A percentile compares a stretch with the other conserved stretches of the same genome.
These are phyloP conservation scores for Penicillium sp. DNA, from an alignment of 2,329 filamentous ascomycete species.

Conservation along the genomic window DNA sequence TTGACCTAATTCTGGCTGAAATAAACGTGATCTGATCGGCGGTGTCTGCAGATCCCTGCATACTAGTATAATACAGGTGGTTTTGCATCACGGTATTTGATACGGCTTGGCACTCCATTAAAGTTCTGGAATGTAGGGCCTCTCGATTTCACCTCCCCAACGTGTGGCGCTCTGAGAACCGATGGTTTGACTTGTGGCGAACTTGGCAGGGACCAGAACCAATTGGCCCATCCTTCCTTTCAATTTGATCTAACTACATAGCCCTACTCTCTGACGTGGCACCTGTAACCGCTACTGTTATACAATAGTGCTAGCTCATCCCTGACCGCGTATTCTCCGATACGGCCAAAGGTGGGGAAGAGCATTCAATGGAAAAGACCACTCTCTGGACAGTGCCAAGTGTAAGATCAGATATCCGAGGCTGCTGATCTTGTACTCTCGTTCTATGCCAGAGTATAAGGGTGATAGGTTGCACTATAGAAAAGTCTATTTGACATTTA, in stretches of 20 bases:
- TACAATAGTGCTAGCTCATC: too few relatives aligned
- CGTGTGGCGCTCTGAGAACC: not conserved
- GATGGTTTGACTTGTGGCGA: not conserved
- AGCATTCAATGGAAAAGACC: not conserved
- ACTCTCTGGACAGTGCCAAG: not conserved
- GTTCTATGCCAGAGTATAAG: not conserved
- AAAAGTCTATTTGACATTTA: not conserved
- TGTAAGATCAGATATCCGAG: not conserved
- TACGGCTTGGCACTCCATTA: not conserved
- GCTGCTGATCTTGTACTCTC: not conserved
- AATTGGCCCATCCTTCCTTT: not conserved
- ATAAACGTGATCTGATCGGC: conserved; percentile 5
- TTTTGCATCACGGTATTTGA: not conserved
- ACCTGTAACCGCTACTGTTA: not conserved
- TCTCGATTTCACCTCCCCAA: not conserved
- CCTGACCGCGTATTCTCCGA: not conserved
- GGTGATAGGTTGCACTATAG: not conserved
- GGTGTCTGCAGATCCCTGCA: not conserved
- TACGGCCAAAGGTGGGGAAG: not conserved
- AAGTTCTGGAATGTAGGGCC: not conserved
- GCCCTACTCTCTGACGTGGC: too few relatives aligned
- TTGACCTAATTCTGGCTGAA: conserved; percentile 4
- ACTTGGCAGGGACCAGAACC: not conserved
- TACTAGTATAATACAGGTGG: too few relatives aligned
- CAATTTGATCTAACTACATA: not conserved